Conservation (phyloP, 257 asterid species). For the Scutellaria galericulata region DNA sequence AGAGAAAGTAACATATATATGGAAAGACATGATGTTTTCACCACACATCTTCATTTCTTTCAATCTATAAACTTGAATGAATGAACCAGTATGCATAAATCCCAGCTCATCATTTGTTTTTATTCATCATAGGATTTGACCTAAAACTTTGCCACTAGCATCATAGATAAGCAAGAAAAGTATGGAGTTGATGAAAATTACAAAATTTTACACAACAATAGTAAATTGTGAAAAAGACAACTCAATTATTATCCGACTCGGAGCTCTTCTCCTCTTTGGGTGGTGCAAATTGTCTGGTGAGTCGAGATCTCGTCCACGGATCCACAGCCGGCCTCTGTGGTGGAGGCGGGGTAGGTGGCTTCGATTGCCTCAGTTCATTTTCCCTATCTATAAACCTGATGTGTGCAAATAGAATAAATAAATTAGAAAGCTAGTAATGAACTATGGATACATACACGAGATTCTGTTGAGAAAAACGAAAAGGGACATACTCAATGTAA, state of each 20-base stretch:
- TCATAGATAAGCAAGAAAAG: no score
- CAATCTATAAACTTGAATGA: no score
- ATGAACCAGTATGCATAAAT: no score
- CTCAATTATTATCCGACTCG: slow-evolving; percentile 51
- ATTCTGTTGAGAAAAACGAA: not conserved
- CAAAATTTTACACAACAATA: no score
- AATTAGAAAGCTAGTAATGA: not conserved
- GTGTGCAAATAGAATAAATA: not conserved
- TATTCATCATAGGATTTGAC: no score
- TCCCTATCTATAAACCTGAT: slow-evolving; percentile 93
- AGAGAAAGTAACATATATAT: no score
- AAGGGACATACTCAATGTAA: slow-evolving; percentile 73
- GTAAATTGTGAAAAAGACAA: no score
- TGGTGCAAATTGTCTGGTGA: slow-evolving; percentile 81
- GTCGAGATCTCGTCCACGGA: slow-evolving; percentile 96
- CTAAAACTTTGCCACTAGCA: no score
- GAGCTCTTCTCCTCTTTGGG: slow-evolving; percentile 74
- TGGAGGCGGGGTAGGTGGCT: slow-evolving; percentile 81
- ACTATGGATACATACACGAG: not conserved
- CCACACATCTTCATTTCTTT: no score
- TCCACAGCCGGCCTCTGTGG: slow-evolving; percentile 73
- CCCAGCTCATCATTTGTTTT: no score
- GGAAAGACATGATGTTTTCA: no score
- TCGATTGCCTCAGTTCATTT: slow-evolving; percentile 85
- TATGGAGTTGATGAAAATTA: no score